Conservation (phyloP, 1,284 basidiomycete genomes). For the Trametes versicolor region DNA sequence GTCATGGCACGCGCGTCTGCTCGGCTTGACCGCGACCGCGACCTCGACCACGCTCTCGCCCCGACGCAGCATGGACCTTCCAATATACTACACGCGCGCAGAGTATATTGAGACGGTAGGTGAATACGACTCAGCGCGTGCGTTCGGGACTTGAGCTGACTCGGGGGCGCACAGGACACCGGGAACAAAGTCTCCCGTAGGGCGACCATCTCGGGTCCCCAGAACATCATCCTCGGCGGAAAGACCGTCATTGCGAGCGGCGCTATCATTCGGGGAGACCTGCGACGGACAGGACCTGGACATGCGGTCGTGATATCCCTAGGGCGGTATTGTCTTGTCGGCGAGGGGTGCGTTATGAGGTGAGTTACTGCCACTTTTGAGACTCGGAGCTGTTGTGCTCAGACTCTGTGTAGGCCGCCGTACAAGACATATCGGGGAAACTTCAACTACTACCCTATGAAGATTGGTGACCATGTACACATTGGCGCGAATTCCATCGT, state of each 20-base stretch:
- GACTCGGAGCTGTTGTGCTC: constrained; percentile 11
- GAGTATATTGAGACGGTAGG: constrained; percentile 86
- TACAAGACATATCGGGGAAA: constrained; percentile 91
- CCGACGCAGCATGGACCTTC: constrained; percentile 60
- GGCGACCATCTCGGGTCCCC: constrained; percentile 93
- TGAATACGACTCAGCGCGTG: constrained; percentile 11
- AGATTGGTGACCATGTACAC: constrained; percentile 94
- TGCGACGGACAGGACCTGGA: constrained; percentile 84
- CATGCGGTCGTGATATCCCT: constrained; percentile 93
- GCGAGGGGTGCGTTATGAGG: constrained; percentile 91
- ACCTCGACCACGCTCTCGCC: neutral
- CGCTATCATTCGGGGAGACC: constrained; percentile 90
- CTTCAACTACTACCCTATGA: constrained; percentile 99
- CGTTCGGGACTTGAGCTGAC: constrained; percentile 14
- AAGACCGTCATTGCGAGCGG: constrained; percentile 95
- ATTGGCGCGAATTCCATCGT: constrained; percentile 90
- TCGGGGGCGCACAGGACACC: constrained; percentile 44
- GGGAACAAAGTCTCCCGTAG: constrained; percentile 87
- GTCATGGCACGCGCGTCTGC: constrained; percentile 20
- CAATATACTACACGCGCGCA: constrained; percentile 78
- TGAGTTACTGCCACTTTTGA: constrained; percentile 46
- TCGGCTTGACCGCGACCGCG: constrained; percentile 15
- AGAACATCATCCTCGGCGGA: constrained; percentile 97
- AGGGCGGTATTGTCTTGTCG: constrained; percentile 92
- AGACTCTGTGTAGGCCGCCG: constrained; percentile 65